These are phyloP conservation scores for Papiliotrema laurentii DNA, from an alignment of 1,284 basidiomycete species.

Conservation along the genomic window DNA sequence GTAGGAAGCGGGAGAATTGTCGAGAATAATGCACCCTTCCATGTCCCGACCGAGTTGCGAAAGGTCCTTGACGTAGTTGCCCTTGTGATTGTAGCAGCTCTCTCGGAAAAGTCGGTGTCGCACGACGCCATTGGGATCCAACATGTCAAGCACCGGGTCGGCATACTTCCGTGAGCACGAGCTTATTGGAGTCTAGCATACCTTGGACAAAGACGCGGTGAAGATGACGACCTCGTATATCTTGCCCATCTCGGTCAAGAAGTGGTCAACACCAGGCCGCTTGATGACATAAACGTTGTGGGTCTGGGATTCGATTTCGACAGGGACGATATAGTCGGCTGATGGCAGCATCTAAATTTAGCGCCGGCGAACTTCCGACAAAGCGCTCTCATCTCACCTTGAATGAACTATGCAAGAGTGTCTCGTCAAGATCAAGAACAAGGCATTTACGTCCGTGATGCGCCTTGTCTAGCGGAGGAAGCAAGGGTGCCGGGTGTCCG, in stretches of 20 bases:
- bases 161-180: conserved; percentile 64
- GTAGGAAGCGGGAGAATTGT: conserved; percentile 98
- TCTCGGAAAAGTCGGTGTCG: conserved; percentile 96
- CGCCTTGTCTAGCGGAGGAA: conserved; percentile 68
- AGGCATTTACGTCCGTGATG: conserved; percentile 85
- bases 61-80: conserved; percentile 99
- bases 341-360: conserved; percentile 75
- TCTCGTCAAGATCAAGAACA: conserved; percentile 93
- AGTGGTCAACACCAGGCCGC: conserved; percentile 94
- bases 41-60: conserved; percentile 93
- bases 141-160: conserved; percentile 94
- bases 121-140: conserved; percentile 88
- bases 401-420: conserved; percentile 88
- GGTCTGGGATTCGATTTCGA: conserved; percentile 96
- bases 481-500: conserved; percentile 73
- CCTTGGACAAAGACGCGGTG: conserved; percentile 95
- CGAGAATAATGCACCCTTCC: conserved; percentile 90
- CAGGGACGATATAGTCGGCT: conserved; percentile 96
- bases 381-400: conserved; percentile 56
- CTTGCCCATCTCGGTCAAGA: conserved; percentile 95
- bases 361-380: conserved; percentile 9
- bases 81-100: conserved; percentile 98
- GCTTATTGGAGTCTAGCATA: conserved; percentile 39
- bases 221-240: conserved; percentile 98
- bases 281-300: conserved; percentile 99